Evolutionary conservation across 257 asterid genomes (phyloP).

Genomic region (Salvia hispanica): DNA sequence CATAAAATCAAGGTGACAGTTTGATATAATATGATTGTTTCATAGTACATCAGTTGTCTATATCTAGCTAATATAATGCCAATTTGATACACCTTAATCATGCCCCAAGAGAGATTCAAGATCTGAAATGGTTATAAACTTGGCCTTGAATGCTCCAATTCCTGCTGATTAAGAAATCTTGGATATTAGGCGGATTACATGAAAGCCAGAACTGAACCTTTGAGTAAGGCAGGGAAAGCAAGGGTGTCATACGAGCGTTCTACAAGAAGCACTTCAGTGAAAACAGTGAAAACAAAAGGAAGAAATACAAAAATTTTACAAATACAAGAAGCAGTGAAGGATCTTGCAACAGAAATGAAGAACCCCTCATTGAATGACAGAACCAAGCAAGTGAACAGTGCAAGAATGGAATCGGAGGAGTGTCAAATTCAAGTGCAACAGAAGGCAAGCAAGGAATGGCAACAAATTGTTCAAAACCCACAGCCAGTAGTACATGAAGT

Average conservation of each 20-base stretch:
- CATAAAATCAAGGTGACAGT: conserved; percentile 31
- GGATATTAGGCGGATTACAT: conserved; percentile 26
- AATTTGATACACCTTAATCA: neutral
- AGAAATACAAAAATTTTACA: conserved; percentile 12
- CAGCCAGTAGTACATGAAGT: conserved; percentile 32
- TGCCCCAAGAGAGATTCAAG: neutral
- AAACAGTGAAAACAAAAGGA: conserved; percentile 26
- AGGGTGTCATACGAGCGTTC: conserved; percentile 19
- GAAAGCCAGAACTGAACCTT: conserved; percentile 29
- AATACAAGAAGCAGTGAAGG: conserved; percentile 30
- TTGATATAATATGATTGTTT: neutral
- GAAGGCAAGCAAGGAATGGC: conserved; percentile 16
- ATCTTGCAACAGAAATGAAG: conserved; percentile 30
- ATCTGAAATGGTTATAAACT: neutral
- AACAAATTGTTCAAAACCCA: conserved; percentile 24
- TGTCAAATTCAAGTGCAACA: conserved; percentile 32
- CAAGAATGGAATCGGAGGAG: conserved; percentile 25
- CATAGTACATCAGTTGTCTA: neutral
- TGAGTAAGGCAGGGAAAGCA: conserved; percentile 26
- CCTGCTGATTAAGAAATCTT: conserved; percentile 13
- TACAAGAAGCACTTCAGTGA: conserved; percentile 37
- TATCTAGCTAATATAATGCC: neutral
- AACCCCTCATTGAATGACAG: conserved; percentile 14
- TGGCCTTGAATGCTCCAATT: conserved; percentile 3
- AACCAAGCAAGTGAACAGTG: conserved; percentile 28